Percentiles rank a stretch among this genome's conserved stretches.
Conservation (phyloP, 1,284 basidiomycete genomes). For the Ganoderma leucocontextum region DNA sequence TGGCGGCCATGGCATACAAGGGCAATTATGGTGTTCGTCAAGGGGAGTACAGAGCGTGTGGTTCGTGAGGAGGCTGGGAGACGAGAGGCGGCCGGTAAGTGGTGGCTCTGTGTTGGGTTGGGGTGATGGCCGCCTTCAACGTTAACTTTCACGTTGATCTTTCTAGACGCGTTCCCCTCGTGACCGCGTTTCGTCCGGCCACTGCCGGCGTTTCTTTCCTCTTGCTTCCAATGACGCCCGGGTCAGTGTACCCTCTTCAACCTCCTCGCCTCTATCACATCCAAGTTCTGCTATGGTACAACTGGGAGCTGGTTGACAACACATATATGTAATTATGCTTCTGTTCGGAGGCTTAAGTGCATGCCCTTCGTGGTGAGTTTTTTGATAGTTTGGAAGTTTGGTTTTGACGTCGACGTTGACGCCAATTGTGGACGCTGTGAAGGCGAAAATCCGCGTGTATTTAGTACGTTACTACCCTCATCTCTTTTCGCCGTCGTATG, state of each 20-base stretch:
- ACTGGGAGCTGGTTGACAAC: too few relatives aligned
- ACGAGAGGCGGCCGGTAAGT: neutral
- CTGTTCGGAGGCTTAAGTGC: too few relatives aligned
- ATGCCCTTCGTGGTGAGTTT: neutral
- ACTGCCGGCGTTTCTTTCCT: neutral
- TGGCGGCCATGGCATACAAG: conserved; percentile 35
- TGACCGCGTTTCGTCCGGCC: conserved; percentile 24
- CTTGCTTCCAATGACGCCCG: too few relatives aligned
- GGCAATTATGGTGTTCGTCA: neutral
- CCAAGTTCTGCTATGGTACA: too few relatives aligned
- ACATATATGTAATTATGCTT: too few relatives aligned
- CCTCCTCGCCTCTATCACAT: too few relatives aligned
- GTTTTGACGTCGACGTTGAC: too few relatives aligned
- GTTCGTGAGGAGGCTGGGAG: conserved; percentile 1
- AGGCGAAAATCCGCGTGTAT: neutral
- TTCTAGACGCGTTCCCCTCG: conserved; percentile 20
- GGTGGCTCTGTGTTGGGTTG: neutral
- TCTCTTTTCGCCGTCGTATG: neutral
- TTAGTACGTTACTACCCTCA: neutral
- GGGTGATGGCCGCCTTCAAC: neutral
- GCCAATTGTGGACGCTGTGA: neutral
- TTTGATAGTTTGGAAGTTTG: neutral
- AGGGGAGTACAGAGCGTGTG: neutral
- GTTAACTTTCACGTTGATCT: conserved; percentile 7
- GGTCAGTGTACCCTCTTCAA: too few relatives aligned